phyloP scores from a whole-genome alignment of 2,329 filamentous ascomycete species.

The Claviceps lovelessii region DNA sequence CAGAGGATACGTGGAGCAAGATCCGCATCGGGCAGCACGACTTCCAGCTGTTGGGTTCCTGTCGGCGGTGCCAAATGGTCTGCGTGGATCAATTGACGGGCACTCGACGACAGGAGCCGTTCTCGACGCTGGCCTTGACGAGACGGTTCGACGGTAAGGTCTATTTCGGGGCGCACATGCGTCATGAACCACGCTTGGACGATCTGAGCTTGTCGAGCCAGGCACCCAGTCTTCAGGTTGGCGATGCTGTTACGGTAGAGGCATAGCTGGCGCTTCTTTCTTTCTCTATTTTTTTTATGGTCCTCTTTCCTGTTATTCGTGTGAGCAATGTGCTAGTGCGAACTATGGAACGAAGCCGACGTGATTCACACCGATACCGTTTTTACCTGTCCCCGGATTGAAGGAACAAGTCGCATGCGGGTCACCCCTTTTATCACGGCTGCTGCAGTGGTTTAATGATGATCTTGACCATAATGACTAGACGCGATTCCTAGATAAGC shows the following conservation, averaged over 20 bases:
- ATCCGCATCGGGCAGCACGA: constrained; percentile 49
- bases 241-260: constrained; percentile 26
- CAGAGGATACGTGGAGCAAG: constrained; percentile 64
- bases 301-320: not conserved
- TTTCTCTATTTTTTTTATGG: not conserved
- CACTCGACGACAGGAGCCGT: constrained; percentile 68
- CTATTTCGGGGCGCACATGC: constrained; percentile 76
- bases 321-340: not conserved
- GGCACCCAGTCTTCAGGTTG: constrained; percentile 32
- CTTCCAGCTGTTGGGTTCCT: constrained; percentile 66
- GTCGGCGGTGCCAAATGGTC: constrained; percentile 88
- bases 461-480: too few species aligned
- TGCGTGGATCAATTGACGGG: constrained; percentile 80
- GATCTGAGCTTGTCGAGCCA: constrained; percentile 9
- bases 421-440: not conserved
- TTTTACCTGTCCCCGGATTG: not conserved
- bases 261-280: not conserved
- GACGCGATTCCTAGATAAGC: too few species aligned
- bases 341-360: not conserved
- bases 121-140: constrained; percentile 76
- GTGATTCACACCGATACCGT: not conserved
- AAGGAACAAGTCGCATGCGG: not conserved
- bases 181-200: constrained; percentile 22
- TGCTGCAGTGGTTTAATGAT: too few species aligned
- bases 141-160: constrained; percentile 72